Evolutionary conservation across 192 early-diverging fungal species (phyloP).

Genomic region (Dimargaris xerosporica): DNA sequence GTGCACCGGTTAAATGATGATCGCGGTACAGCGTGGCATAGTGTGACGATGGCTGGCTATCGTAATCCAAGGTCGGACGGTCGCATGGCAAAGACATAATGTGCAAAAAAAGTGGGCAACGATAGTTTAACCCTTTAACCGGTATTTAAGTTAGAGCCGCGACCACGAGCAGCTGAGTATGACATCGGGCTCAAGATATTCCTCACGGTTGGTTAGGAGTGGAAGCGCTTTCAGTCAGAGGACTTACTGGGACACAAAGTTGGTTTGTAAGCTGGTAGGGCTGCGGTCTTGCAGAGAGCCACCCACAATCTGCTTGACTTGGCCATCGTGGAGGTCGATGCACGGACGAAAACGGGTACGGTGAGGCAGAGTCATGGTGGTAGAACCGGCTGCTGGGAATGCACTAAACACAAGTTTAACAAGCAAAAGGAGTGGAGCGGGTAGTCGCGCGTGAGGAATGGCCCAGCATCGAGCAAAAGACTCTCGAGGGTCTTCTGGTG

Average conservation of each 20-base stretch:
- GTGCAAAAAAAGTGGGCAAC: not conserved
- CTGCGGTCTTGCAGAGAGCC: slow-evolving; percentile 61
- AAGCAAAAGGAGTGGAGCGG: too few relatives aligned
- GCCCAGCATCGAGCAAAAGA: too few relatives aligned
- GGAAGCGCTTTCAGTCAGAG: not conserved
- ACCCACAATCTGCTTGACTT: slow-evolving; percentile 99
- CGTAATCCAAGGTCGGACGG: not conserved
- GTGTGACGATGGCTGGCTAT: slow-evolving; percentile 58
- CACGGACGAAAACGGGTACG: slow-evolving; percentile 81
- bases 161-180: not conserved
- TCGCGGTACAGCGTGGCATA: slow-evolving; percentile 71
- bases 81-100: not conserved
- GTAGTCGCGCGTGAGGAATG: too few relatives aligned
- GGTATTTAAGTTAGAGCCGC: not conserved
- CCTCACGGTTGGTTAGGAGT: not conserved
- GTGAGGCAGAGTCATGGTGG: too few relatives aligned
- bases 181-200: not conserved
- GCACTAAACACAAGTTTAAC: not conserved
- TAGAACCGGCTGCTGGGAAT: too few relatives aligned
- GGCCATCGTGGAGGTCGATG: slow-evolving; percentile 93
- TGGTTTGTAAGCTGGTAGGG: slow-evolving; percentile 51
- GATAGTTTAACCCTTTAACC: not conserved
- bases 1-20: slow-evolving; percentile 61
- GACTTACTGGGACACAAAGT: slow-evolving; percentile 75
- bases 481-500: too few relatives aligned